These are phyloP conservation scores for Fusarium zealandicum DNA, from an alignment of 2,329 filamentous ascomycete species.

Conservation along the genomic window DNA sequence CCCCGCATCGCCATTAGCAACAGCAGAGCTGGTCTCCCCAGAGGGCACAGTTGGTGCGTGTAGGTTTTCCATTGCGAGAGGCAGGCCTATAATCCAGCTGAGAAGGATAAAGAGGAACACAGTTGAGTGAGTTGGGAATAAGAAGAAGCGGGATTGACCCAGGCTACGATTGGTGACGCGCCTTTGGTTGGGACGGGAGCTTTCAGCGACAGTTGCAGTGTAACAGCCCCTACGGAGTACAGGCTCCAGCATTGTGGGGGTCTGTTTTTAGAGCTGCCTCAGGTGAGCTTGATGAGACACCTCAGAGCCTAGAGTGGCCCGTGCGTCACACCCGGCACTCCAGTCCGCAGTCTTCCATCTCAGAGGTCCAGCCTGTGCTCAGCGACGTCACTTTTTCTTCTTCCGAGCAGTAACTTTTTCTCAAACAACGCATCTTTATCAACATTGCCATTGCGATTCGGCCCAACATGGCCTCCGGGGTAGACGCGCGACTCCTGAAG, in stretches of 20 bases:
- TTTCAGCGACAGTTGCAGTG: slow-evolving; percentile 17
- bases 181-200: slow-evolving; percentile 16
- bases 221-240: slow-evolving; percentile 6
- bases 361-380: slow-evolving; percentile 11
- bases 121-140: slow-evolving; percentile 20
- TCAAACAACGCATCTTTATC: slow-evolving; percentile 28
- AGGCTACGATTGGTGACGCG: slow-evolving; percentile 36
- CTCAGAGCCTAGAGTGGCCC: slow-evolving; percentile 12
- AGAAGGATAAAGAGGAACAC: neutral
- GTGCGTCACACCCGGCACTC: slow-evolving; percentile 14
- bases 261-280: neutral
- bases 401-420: slow-evolving; percentile 28
- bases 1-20: slow-evolving; percentile 66
- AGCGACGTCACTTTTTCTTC: slow-evolving; percentile 45
- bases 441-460: slow-evolving; percentile 26
- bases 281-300: neutral
- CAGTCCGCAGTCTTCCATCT: neutral
- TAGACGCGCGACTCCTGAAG: slow-evolving; percentile 88
- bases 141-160: slow-evolving; percentile 3
- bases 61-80: slow-evolving; percentile 58
- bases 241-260: no score
- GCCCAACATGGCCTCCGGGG: slow-evolving; percentile 75
- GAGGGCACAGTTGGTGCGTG: slow-evolving; percentile 71
- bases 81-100: slow-evolving; percentile 20
- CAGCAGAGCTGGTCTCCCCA: slow-evolving; percentile 72